Evolutionary conservation across 2,329 filamentous ascomycete genomes (phyloP).

Genomic region (Grosmannia clavigera): DNA sequence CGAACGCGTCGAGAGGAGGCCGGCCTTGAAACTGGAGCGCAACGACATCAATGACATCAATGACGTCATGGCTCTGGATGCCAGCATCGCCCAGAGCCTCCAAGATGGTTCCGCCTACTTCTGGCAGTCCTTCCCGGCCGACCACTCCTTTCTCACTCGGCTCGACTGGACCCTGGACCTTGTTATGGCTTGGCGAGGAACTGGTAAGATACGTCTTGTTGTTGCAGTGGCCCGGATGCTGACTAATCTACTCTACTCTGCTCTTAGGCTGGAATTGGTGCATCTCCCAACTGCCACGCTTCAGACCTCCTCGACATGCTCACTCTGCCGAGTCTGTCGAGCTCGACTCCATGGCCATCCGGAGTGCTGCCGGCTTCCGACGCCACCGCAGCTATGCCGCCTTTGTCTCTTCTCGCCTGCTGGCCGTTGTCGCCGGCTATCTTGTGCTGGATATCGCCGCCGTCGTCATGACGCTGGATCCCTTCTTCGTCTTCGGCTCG

Average conservation of each 20-base stretch:
- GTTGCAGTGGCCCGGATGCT: neutral
- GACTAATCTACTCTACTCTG: neutral
- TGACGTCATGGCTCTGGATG: conserved; percentile 9
- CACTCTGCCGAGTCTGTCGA: conserved; percentile 23
- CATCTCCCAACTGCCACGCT: conserved; percentile 33
- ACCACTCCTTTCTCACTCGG: conserved; percentile 33
- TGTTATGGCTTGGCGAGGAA: conserved; percentile 39
- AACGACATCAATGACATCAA: too few relatives aligned
- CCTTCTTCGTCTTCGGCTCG: conserved; percentile 56
- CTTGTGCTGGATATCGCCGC: conserved; percentile 59
- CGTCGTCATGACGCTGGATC: conserved; percentile 58
- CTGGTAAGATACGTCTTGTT: conserved; percentile 25
- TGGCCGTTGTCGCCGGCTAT: conserved; percentile 43
- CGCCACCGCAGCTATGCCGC: conserved; percentile 27
- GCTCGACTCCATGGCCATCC: conserved; percentile 27
- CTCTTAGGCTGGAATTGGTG: conserved; percentile 44
- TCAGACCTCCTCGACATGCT: conserved; percentile 29
- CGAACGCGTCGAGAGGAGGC: conserved; percentile 29
- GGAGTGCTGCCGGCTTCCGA: conserved; percentile 32
- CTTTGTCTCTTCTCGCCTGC: conserved; percentile 33
- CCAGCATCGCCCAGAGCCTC: conserved; percentile 15
- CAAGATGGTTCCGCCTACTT: conserved; percentile 34
- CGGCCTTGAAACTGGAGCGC: too few relatives aligned
- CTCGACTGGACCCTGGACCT: conserved; percentile 45
- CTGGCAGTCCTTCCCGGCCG: conserved; percentile 47